Evolutionary conservation across 163 green algal species (phyloP), one percentile per base, ranked within the genome.

Genomic region (Smithsoniella earleae): DNA sequence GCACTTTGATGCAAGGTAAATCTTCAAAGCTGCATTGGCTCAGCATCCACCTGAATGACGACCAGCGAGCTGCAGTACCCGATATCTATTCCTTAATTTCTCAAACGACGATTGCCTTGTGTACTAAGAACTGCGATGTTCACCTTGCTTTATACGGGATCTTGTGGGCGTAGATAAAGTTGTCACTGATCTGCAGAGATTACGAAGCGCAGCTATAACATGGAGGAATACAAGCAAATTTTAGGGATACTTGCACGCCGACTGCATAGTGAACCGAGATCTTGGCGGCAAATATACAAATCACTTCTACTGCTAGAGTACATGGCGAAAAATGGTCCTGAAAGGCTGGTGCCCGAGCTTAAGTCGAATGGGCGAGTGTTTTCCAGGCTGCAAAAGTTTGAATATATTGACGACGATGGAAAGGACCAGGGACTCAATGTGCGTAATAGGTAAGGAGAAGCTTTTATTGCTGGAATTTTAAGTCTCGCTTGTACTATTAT

Each of bases 201-300:
- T 73, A 81, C 87, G 0, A 80, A 87, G 28, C 78, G 80, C 0
- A 78, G 78, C 0, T 88, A 79, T 38, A 82, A 90, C 44, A 66
- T 75, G 1, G 86, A 91, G 31, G 84, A 78, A 74, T 92, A 91
- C 77, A 76, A 81, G 20, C 79, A 91, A 69, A 86, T 90, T 62
- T 85, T 91, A 79, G 83, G 83, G 1, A 84, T 91, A 2, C 31
- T 91, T 25, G 83, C 82, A 3, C 64, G 85, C 10, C 69, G 86
- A 2, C 58, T 91, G 62, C 83, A 91, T 74, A 83, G 86, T 62
- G 78, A 77, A 62, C 58, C 58, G n/a, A 83, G 90, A 40, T 86
- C 91, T 76, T 97, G 91, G 91, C 79, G 91, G 16, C 86, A 95
- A 49, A 91, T 91, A 46, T 97, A 97, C 84, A 97, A 97, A 80